Conservation (phyloP, 495 filamentous ascomycete species). For the Saxispiralis lemnorum region DNA sequence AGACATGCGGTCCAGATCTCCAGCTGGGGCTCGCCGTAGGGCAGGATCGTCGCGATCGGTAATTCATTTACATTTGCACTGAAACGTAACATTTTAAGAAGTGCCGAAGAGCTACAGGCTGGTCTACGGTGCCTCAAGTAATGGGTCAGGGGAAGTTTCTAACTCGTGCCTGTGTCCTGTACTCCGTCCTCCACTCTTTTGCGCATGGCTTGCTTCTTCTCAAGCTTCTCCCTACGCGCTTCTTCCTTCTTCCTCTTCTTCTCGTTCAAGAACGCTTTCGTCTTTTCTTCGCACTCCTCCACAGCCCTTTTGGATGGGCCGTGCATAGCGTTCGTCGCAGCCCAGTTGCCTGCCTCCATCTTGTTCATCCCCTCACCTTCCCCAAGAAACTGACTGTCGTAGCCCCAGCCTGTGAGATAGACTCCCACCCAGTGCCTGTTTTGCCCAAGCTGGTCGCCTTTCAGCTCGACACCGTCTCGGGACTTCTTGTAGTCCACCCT, state of each 20-base stretch:
- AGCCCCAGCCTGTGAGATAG: constrained; percentile 58
- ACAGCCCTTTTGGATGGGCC: constrained; percentile 19
- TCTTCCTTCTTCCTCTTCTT: constrained; percentile 13
- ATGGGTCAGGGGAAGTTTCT: too few species aligned
- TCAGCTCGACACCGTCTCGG: constrained; percentile 29
- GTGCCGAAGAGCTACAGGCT: too few species aligned
- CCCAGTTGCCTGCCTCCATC: constrained; percentile 52
- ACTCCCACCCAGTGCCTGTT: constrained; percentile 51
- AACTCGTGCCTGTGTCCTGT: too few species aligned
- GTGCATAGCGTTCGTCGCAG: constrained; percentile 46
- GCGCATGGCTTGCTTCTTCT: background rate
- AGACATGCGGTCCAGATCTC: too few species aligned
- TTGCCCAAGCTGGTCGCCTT: constrained; percentile 33
- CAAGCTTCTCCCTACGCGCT: constrained; percentile 1
- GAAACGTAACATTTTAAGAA: too few species aligned
- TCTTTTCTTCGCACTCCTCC: constrained; percentile 11
- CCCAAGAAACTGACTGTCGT: constrained; percentile 44
- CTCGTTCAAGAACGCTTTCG: constrained; percentile 9
- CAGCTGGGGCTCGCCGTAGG: too few species aligned
- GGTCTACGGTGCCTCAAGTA: too few species aligned
- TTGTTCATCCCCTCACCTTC: constrained; percentile 52
- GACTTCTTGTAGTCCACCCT: constrained; percentile 50
- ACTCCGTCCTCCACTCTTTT: too few species aligned
- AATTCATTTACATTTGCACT: too few species aligned
- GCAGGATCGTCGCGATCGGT: too few species aligned